Conservation (phyloP, 805 yeast species). For the Candida nanaspora region DNA sequence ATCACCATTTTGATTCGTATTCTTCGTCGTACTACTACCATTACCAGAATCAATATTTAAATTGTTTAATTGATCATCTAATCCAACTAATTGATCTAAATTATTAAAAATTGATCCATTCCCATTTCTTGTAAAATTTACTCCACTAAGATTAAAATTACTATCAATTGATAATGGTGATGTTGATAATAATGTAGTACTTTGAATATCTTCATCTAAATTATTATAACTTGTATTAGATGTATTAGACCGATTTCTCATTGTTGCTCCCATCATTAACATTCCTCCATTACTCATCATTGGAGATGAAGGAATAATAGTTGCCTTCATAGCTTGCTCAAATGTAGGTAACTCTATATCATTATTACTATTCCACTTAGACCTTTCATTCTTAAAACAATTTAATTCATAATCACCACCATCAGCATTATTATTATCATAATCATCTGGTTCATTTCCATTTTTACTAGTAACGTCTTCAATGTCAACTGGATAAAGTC, state of each 20-base stretch:
- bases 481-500: too few species aligned
- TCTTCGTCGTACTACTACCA: background rate
- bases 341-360: conserved; percentile 41
- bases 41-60: background rate
- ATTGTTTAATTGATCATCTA: conserved; percentile 1
- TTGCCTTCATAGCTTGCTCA: conserved; percentile 50
- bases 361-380: background rate
- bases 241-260: background rate
- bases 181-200: conserved; percentile 25
- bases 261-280: background rate
- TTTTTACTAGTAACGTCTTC: too few species aligned
- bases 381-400: background rate
- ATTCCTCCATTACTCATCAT: conserved; percentile 11
- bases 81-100: conserved; percentile 14
- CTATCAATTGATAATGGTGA: conserved; percentile 29
- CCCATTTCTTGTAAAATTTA: too few species aligned
- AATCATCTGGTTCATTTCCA: conserved; percentile 3
- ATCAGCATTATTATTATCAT: conserved; percentile 5
- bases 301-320: conserved; percentile 35
- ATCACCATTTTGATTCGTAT: background rate
- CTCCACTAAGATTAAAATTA: background rate
- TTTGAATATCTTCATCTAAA: conserved; percentile 19
- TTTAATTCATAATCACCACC: conserved; percentile 10
- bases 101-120: conserved; percentile 13
- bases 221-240: conserved; percentile 28